Percentiles rank a stretch among this genome's conserved stretches.
phyloP scores from a whole-genome alignment of 176 grass and related monocot species.

The Triticum urartu region DNA sequence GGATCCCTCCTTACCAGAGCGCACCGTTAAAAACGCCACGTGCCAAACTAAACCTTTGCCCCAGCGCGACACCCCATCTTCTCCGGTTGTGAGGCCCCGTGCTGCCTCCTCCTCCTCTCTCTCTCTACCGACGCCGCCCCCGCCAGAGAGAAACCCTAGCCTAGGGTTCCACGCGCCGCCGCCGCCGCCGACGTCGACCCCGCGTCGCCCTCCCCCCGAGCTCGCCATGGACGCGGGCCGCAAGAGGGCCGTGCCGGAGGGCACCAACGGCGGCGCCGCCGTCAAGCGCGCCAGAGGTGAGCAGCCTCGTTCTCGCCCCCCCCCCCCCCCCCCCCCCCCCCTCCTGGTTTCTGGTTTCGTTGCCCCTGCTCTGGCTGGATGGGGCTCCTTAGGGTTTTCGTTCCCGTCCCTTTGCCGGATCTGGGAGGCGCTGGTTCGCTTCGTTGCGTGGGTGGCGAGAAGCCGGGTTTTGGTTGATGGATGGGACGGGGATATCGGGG shows the following conservation, averaged over 20 bases:
- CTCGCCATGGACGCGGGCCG: slow-evolving; percentile 61
- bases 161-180: slow-evolving; percentile 45
- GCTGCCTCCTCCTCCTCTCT: not conserved
- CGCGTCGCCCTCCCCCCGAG: not conserved
- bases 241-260: slow-evolving; percentile 60
- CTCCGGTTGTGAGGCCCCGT: not conserved
- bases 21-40: not conserved
- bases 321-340: not conserved
- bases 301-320: not conserved
- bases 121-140: not conserved
- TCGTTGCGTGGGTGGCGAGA: not conserved
- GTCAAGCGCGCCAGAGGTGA: slow-evolving; percentile 80
- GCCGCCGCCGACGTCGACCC: not conserved
- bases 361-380: not conserved
- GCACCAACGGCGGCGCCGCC: slow-evolving; percentile 48
- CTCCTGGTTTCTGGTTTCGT: not conserved
- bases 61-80: slow-evolving; percentile 2
- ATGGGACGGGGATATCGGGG: not conserved
- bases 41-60: not conserved
- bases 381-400: not conserved
- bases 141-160: slow-evolving; percentile 34
- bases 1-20: not conserved
- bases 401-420: not conserved
- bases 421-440: not conserved
- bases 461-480: not conserved